A percentile compares a stretch with the other conserved stretches of the same genome.
These are phyloP conservation scores for Phytopythium delawarense DNA, from an alignment of 352 stramenopile genomes.

Conservation along the genomic window DNA sequence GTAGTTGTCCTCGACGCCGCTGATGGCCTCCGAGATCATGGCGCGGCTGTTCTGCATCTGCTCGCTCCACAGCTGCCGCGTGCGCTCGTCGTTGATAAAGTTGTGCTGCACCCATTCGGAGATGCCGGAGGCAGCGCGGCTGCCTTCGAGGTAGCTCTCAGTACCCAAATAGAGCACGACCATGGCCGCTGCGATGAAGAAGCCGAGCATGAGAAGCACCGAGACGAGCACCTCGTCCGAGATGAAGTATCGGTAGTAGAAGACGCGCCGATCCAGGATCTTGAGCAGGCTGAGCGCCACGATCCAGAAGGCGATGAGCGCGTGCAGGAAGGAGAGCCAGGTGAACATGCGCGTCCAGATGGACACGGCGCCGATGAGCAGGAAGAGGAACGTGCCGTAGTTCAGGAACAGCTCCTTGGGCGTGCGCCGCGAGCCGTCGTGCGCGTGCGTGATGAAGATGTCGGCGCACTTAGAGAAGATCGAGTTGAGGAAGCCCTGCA, in stretches of 20 bases:
- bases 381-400: constrained; percentile 85
- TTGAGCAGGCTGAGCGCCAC: constrained; percentile 66
- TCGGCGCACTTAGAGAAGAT: constrained; percentile 75
- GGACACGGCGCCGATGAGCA: constrained; percentile 74
- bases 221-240: constrained; percentile 87
- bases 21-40: constrained; percentile 78
- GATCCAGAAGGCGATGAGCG: constrained; percentile 67
- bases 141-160: constrained; percentile 86
- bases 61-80: constrained; percentile 76
- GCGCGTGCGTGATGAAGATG: constrained; percentile 73
- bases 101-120: constrained; percentile 83
- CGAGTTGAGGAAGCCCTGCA: constrained; percentile 70
- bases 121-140: constrained; percentile 60
- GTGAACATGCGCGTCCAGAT: constrained; percentile 87
- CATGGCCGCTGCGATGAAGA: constrained; percentile 78
- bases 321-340: constrained; percentile 73
- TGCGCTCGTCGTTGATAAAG: constrained; percentile 86
- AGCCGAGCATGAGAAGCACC: constrained; percentile 69
- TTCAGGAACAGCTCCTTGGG: constrained; percentile 84
- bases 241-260: constrained; percentile 88
- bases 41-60: constrained; percentile 77
- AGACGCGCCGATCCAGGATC: constrained; percentile 78
- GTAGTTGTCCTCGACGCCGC: constrained; percentile 81
- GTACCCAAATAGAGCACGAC: constrained; percentile 81
- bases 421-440: constrained; percentile 55